A percentile compares a stretch with the other conserved stretches of the same genome.
Evolutionary conservation across 768 basidiomycete species (phyloP).

Genomic region (Suillus fuscotomentosus): DNA sequence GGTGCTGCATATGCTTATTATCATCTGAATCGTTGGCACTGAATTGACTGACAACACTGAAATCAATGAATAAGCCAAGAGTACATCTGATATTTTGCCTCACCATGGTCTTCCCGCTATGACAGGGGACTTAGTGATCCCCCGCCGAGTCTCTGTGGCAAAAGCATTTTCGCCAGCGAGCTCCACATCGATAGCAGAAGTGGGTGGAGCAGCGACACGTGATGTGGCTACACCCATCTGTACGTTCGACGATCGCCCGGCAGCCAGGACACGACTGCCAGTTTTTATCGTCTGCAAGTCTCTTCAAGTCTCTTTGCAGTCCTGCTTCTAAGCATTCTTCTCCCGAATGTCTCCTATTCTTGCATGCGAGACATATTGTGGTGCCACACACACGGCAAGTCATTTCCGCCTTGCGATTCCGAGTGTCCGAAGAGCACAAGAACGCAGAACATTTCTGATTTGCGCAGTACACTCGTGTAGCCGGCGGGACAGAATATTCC

Average conservation of each 20-base stretch:
- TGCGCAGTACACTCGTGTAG: conserved; percentile 50
- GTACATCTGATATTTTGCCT: not conserved
- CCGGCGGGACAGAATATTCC: conserved; percentile 45
- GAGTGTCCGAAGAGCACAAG: conserved; percentile 34
- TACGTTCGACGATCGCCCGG: conserved; percentile 51
- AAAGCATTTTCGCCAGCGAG: conserved; percentile 5
- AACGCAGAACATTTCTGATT: conserved; percentile 49
- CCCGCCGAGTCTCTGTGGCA: conserved; percentile 7
- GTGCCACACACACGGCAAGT: conserved; percentile 41
- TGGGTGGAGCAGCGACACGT: conserved; percentile 43
- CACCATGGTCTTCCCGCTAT: not conserved
- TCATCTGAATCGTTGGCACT: not conserved
- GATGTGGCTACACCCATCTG: conserved; percentile 57
- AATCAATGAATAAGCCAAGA: not conserved
- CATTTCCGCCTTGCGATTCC: conserved; percentile 14
- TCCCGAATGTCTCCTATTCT: conserved; percentile 38
- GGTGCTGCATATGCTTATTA: not conserved
- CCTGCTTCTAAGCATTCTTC: conserved; percentile 42
- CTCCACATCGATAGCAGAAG: conserved; percentile 25
- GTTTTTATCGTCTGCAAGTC: conserved; percentile 42
- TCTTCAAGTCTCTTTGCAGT: conserved; percentile 39
- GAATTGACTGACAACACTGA: not conserved
- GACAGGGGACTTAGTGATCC: not conserved
- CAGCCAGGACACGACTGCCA: conserved; percentile 70
- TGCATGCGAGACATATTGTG: conserved; percentile 49